A percentile compares a stretch with the other conserved stretches of the same genome.
phyloP scores from a whole-genome alignment of 306 rosid genomes.

The Trichosanthes cucumerina region DNA sequence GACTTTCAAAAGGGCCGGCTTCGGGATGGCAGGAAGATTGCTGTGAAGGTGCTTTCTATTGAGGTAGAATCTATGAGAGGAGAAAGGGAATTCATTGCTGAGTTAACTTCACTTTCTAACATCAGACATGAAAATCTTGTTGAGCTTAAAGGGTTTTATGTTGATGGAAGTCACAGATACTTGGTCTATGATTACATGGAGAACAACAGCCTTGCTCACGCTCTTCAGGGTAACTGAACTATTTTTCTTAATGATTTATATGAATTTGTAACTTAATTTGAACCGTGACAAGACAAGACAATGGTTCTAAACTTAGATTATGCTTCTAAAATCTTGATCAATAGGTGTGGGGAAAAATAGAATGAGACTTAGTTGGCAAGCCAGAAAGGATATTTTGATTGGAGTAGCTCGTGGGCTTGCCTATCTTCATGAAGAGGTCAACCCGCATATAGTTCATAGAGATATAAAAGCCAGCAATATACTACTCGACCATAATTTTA shows the following conservation, averaged over 20 bases:
- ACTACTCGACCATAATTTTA: conserved; percentile 57
- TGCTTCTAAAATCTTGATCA: conserved; percentile 7
- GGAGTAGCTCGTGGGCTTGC: conserved; percentile 77
- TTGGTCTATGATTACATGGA: conserved; percentile 86
- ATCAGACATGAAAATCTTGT: conserved; percentile 73
- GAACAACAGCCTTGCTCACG: conserved; percentile 59
- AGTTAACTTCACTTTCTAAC: conserved; percentile 62
- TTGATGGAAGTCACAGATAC: conserved; percentile 63
- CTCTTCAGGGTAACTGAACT: conserved; percentile 44
- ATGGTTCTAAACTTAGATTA: not conserved
- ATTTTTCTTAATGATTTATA: not conserved
- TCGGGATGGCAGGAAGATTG: conserved; percentile 49
- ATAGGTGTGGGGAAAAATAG: conserved; percentile 55
- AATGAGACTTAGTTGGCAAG: conserved; percentile 50
- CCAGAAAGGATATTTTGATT: conserved; percentile 40
- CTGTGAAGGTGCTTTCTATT: conserved; percentile 63
- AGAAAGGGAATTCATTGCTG: conserved; percentile 74
- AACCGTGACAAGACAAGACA: not conserved
- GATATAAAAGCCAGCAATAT: conserved; percentile 82
- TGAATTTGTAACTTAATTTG: not conserved
- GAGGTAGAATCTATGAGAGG: conserved; percentile 83
- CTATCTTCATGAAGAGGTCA: conserved; percentile 63
- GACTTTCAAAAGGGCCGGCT: conserved; percentile 52
- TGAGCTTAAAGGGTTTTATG: conserved; percentile 62
- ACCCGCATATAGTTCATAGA: conserved; percentile 71